phyloP scores from a whole-genome alignment of 495 filamentous ascomycete genomes.

The Poronia punctata region DNA sequence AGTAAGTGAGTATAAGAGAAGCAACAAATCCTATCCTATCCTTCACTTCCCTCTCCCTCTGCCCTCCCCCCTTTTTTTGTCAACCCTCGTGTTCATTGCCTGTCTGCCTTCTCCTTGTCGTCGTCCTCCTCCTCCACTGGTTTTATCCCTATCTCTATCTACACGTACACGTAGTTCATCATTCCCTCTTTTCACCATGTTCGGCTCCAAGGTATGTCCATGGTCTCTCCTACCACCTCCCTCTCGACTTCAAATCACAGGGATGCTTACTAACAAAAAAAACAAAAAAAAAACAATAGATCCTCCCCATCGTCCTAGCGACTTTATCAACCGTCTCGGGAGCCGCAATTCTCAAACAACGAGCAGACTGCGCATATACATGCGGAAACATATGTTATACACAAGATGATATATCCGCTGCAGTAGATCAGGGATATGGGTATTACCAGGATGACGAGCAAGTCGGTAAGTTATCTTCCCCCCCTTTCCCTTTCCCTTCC shows the following conservation, averaged over 20 bases:
- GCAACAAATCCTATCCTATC: no score
- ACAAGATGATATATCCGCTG: slow-evolving; percentile 38
- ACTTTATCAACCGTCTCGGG: slow-evolving; percentile 25
- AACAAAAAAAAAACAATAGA: slow-evolving; percentile 7
- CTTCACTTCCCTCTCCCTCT: no score
- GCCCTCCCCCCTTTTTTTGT: no score
- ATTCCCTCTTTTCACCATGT: slow-evolving; percentile 13
- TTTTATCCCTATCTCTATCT: no score
- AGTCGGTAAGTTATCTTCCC: slow-evolving; percentile 28
- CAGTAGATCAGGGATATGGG: slow-evolving; percentile 43
- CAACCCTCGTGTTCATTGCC: no score
- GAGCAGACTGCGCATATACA: slow-evolving; percentile 27
- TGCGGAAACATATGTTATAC: slow-evolving; percentile 34
- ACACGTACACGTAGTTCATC: not conserved
- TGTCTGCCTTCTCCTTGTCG: no score
- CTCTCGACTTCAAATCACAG: not conserved
- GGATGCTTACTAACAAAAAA: not conserved
- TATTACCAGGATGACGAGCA: slow-evolving; percentile 40
- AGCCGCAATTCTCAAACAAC: slow-evolving; percentile 22
- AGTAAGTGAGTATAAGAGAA: no score
- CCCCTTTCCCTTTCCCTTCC: not conserved
- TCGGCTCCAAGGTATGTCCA: slow-evolving; percentile 20
- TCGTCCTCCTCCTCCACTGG: no score
- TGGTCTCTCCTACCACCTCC: not conserved
- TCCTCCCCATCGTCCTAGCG: slow-evolving; percentile 25